These are phyloP conservation scores for Amanita muscaria DNA, from an alignment of 768 basidiomycete species.

Conservation along the genomic window DNA sequence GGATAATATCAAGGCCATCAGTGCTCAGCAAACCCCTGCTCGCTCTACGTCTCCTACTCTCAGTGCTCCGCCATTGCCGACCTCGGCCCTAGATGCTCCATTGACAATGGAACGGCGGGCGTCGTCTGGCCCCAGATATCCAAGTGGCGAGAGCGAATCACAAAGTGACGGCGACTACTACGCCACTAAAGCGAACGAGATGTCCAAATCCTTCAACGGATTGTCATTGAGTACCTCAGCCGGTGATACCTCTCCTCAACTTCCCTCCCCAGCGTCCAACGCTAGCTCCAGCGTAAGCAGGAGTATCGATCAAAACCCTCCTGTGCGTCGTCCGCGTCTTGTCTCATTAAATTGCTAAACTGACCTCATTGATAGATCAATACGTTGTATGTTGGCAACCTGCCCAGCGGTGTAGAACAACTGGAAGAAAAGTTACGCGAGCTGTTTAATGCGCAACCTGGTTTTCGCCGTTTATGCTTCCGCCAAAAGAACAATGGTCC, in stretches of 20 bases:
- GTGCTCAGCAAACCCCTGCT: constrained; percentile 28
- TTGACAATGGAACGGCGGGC: constrained; percentile 4
- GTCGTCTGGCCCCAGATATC: constrained; percentile 24
- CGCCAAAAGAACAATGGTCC: constrained; percentile 95
- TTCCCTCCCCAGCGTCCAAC: constrained; percentile 69
- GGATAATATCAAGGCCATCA: constrained; percentile 22
- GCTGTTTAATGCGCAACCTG: constrained; percentile 70
- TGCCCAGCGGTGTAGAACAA: constrained; percentile 77
- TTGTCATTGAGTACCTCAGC: constrained; percentile 45
- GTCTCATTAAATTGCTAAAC: constrained; percentile 1
- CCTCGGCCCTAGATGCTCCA: background rate
- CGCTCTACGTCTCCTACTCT: constrained; percentile 11
- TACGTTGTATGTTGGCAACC: constrained; percentile 97
- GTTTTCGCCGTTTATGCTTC: constrained; percentile 90
- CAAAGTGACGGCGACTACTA: constrained; percentile 16
- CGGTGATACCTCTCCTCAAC: constrained; percentile 59
- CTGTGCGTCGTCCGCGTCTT: constrained; percentile 37
- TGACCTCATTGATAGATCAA: constrained; percentile 57
- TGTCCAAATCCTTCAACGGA: constrained; percentile 34
- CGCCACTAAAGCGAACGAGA: constrained; percentile 20
- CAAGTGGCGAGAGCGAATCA: constrained; percentile 21
- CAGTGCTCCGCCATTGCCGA: background rate
- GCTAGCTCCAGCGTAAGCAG: constrained; percentile 39
- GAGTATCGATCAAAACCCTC: constrained; percentile 86
- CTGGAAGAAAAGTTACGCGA: constrained; percentile 83